phyloP scores from a whole-genome alignment of 2,329 filamentous ascomycete genomes.

The Juglanconis oblonga region DNA sequence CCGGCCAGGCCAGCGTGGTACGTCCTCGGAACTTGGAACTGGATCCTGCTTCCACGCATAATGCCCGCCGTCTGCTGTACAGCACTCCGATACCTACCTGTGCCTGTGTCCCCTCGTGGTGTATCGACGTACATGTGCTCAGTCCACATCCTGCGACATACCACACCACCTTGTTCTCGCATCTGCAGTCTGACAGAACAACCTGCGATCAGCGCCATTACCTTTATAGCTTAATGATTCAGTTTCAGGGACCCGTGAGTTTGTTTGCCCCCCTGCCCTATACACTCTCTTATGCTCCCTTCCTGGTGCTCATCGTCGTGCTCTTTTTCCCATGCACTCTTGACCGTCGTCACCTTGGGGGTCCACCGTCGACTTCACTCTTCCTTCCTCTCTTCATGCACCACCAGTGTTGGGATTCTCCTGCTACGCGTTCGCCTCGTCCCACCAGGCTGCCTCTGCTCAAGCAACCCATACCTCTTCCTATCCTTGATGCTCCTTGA shows the following conservation, averaged over 20 bases:
- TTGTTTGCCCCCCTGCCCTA: background rate
- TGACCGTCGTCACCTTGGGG: background rate
- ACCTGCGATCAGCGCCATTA: conserved; percentile 13
- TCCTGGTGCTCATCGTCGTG: background rate
- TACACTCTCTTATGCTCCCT: background rate
- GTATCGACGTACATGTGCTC: conserved; percentile 13
- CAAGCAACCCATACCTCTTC: conserved; percentile 1
- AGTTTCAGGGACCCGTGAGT: conserved; percentile 13
- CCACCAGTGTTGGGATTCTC: background rate
- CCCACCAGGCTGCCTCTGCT: conserved; percentile 1
- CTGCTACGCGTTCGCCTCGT: background rate
- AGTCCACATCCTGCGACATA: conserved; percentile 18
- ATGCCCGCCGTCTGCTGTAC: conserved; percentile 6
- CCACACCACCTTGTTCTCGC: conserved; percentile 7
- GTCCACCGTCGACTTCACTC: background rate
- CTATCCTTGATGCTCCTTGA: conserved; percentile 10
- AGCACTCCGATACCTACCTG: conserved; percentile 5
- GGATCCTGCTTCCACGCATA: background rate
- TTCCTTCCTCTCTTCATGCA: background rate
- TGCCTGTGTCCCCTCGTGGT: conserved; percentile 3
- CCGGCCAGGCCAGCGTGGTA: background rate
- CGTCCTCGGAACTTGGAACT: background rate
- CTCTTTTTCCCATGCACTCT: background rate
- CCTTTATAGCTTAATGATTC: conserved; percentile 14
- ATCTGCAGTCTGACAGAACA: conserved; percentile 8